These are phyloP conservation scores for Saturnispora serradocipensis DNA, from an alignment of 805 yeast species.

Conservation along the genomic window DNA sequence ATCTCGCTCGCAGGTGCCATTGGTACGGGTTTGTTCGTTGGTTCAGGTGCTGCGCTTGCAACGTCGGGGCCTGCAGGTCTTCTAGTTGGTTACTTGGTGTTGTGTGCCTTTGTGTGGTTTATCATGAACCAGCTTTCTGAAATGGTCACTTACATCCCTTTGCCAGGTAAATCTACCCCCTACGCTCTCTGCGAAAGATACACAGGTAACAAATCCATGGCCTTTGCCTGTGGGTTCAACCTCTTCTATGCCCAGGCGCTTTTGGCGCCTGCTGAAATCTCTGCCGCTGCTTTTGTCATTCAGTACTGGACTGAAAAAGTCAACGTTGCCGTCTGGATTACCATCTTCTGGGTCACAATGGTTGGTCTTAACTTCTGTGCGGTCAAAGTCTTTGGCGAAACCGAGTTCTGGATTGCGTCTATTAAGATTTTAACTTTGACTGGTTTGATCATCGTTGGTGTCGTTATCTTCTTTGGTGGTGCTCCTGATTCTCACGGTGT, in stretches of 20 bases:
- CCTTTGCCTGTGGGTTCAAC: conserved; percentile 48
- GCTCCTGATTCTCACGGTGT: conserved; percentile 39
- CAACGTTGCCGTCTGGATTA: conserved; percentile 53
- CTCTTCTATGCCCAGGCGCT: conserved; percentile 40
- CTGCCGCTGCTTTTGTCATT: conserved; percentile 55
- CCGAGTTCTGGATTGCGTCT: conserved; percentile 58
- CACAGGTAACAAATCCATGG: conserved; percentile 43
- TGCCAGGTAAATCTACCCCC: conserved; percentile 56
- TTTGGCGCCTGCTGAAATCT: conserved; percentile 51
- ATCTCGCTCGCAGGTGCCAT: conserved; percentile 65
- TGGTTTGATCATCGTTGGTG: conserved; percentile 49
- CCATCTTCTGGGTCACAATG: conserved; percentile 41
- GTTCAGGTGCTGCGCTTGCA: conserved; percentile 36
- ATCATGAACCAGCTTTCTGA: conserved; percentile 61
- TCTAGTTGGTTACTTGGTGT: conserved; percentile 50
- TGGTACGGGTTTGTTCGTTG: conserved; percentile 54
- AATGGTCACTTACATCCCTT: conserved; percentile 53
- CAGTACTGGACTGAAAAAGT: conserved; percentile 49
- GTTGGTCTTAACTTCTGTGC: conserved; percentile 42
- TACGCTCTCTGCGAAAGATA: conserved; percentile 35
- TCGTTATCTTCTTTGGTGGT: conserved; percentile 57
- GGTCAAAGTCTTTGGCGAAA: conserved; percentile 41
- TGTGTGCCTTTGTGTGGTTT: conserved; percentile 56
- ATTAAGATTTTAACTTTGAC: conserved; percentile 57
- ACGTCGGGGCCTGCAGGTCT: conserved; percentile 33